These are phyloP conservation scores for Yamadazyma pseudoaaseri DNA, from an alignment of 1,139 yeast species.

Conservation along the genomic window DNA sequence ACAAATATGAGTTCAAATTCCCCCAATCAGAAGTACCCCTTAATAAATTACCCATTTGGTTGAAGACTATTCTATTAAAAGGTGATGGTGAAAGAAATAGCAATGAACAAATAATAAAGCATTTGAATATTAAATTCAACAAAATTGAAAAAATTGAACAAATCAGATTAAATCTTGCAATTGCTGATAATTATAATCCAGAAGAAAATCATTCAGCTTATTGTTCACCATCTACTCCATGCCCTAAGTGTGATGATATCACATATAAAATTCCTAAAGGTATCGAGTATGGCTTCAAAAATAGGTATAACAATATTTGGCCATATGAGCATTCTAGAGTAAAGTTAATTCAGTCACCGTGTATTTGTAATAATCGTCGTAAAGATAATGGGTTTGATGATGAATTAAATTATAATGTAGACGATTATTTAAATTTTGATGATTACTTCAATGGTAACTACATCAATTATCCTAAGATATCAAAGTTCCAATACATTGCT, in stretches of 20 bases:
- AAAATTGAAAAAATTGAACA: slow-evolving; percentile 53
- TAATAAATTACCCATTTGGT: slow-evolving; percentile 47
- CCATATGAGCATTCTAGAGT: slow-evolving; percentile 49
- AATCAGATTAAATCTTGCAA: slow-evolving; percentile 40
- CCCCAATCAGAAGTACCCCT: slow-evolving; percentile 20
- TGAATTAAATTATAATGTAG: slow-evolving; percentile 2
- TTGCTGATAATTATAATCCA: slow-evolving; percentile 11
- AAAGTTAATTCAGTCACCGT: slow-evolving; percentile 21
- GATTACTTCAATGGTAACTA: slow-evolving; percentile 48
- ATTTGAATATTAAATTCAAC: slow-evolving; percentile 38
- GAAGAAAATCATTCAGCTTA: slow-evolving; percentile 19
- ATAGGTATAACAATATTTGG: slow-evolving; percentile 46
- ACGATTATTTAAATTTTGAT: slow-evolving; percentile 12
- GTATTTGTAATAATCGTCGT: slow-evolving; percentile 5
- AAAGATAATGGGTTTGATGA: slow-evolving; percentile 2
- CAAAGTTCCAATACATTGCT: slow-evolving; percentile 34
- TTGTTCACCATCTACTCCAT: slow-evolving; percentile 44
- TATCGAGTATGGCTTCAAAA: slow-evolving; percentile 44
- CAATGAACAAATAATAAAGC: slow-evolving; percentile 28
- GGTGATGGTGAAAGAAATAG: slow-evolving; percentile 4
- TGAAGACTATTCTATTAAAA: slow-evolving; percentile 23
- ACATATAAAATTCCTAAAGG: slow-evolving; percentile 54
- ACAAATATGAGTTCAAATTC: slow-evolving; percentile 34
- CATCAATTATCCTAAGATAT: slow-evolving; percentile 22
- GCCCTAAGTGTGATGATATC: slow-evolving; percentile 44